phyloP scores from a whole-genome alignment of 805 yeast species.

The Kuraishia capsulata region DNA sequence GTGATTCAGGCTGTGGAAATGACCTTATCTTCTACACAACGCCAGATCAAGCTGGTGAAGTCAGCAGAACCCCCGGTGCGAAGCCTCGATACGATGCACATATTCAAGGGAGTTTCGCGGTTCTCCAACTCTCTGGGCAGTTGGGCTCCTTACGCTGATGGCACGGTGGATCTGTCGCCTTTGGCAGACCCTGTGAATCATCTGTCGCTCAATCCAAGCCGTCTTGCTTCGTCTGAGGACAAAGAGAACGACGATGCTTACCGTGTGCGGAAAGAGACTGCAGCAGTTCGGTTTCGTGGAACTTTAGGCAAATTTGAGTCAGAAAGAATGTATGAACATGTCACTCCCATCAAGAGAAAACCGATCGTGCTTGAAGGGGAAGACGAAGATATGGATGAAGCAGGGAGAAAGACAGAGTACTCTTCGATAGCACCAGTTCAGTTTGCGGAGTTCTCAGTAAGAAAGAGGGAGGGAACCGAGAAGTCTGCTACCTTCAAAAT shows the following conservation, averaged over 20 bases:
- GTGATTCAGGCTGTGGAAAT: constrained; percentile 54
- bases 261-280: constrained; percentile 27
- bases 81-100: constrained; percentile 47
- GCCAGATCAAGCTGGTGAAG: constrained; percentile 29
- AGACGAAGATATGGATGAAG: constrained; percentile 7
- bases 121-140: constrained; percentile 55
- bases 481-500: constrained; percentile 12
- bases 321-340: constrained; percentile 29
- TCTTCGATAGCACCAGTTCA: constrained; percentile 54
- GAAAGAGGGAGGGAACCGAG: constrained; percentile 9
- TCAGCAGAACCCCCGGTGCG: constrained; percentile 26
- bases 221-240: constrained; percentile 8
- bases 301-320: constrained; percentile 25
- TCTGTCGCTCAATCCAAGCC: constrained; percentile 16
- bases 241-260: constrained; percentile 8
- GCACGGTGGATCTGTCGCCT: constrained; percentile 56
- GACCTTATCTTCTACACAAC: constrained; percentile 35
- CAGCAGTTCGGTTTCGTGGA: constrained; percentile 59
- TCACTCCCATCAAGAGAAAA: constrained; percentile 12
- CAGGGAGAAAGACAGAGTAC: constrained; percentile 30
- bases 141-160: constrained; percentile 70
- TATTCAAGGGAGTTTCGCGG: constrained; percentile 54
- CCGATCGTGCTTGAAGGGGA: constrained; percentile 6
- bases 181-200: constrained; percentile 37
- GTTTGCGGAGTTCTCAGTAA: constrained; percentile 33